Percentiles rank a stretch among this genome's conserved stretches.
These are phyloP conservation scores for Aegilops longissima DNA, from an alignment of 176 grass and related monocot species.

Conservation along the genomic window DNA sequence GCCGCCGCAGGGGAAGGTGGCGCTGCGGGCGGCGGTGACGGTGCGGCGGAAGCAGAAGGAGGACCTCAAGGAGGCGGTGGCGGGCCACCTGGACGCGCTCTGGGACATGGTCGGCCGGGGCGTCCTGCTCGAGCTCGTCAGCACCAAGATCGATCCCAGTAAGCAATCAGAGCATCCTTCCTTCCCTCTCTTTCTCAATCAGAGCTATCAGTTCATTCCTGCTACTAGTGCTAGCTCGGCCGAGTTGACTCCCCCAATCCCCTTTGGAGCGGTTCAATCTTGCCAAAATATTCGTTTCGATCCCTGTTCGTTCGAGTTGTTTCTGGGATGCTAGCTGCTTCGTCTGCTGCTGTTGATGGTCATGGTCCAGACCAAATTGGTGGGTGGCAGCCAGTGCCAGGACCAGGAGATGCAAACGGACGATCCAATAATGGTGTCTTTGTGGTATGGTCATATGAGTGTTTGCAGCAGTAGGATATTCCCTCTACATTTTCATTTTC, in stretches of 20 bases:
- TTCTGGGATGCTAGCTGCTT: not conserved
- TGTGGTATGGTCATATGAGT: not conserved
- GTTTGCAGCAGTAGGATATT: slow-evolving; percentile 34
- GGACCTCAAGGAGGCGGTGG: slow-evolving; percentile 86
- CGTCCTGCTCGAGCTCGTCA: slow-evolving; percentile 88
- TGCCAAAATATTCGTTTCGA: not conserved
- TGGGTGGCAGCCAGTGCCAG: not conserved
- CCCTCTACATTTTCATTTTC: not conserved
- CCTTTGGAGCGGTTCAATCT: slow-evolving; percentile 13
- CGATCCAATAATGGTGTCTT: not conserved
- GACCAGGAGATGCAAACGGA: slow-evolving; percentile 2
- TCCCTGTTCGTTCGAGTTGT: slow-evolving; percentile 13
- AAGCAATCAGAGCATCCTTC: slow-evolving; percentile 25
- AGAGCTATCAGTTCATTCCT: not conserved
- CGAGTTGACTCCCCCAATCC: slow-evolving; percentile 15
- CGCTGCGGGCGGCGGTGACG: slow-evolving; percentile 76
- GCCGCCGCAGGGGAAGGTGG: slow-evolving; percentile 36
- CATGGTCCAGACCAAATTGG: not conserved
- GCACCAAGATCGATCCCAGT: slow-evolving; percentile 87
- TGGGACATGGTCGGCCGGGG: slow-evolving; percentile 82
- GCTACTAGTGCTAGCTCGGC: not conserved
- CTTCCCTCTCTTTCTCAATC: not conserved
- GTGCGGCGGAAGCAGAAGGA: slow-evolving; percentile 96
- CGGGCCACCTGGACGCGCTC: slow-evolving; percentile 76
- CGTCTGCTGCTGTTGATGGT: not conserved